These are phyloP conservation scores for Ceratocystis diversiconidia DNA, from an alignment of 2,329 filamentous ascomycete genomes.

Conservation along the genomic window DNA sequence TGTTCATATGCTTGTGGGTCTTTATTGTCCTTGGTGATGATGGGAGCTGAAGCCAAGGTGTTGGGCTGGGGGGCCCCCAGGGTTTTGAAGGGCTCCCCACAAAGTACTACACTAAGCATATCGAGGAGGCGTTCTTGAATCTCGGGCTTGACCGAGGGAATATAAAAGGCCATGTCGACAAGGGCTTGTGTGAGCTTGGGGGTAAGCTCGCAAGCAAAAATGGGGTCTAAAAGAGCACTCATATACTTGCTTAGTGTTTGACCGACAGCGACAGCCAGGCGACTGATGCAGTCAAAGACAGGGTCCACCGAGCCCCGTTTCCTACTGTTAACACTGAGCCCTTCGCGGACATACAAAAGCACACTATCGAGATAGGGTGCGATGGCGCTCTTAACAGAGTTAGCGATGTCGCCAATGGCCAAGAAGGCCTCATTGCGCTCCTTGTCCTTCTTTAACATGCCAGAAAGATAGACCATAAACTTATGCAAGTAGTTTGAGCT, in stretches of 20 bases:
- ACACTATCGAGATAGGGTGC: slow-evolving; percentile 91
- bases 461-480: slow-evolving; percentile 92
- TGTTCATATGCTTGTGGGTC: slow-evolving; percentile 70
- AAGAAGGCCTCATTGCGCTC: slow-evolving; percentile 89
- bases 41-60: slow-evolving; percentile 63
- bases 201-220: slow-evolving; percentile 90
- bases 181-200: slow-evolving; percentile 88
- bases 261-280: slow-evolving; percentile 84
- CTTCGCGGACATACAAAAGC: slow-evolving; percentile 83
- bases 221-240: slow-evolving; percentile 85
- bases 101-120: slow-evolving; percentile 86
- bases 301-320: slow-evolving; percentile 54
- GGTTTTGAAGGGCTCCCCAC: slow-evolving; percentile 80
- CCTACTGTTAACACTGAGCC: slow-evolving; percentile 64
- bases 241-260: slow-evolving; percentile 98
- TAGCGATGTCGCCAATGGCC: slow-evolving; percentile 90
- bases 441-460: slow-evolving; percentile 87
- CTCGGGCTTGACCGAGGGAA: slow-evolving; percentile 79
- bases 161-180: slow-evolving; percentile 98
- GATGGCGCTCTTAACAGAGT: slow-evolving; percentile 89
- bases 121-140: slow-evolving; percentile 91
- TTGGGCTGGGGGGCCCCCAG: slow-evolving; percentile 78
- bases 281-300: slow-evolving; percentile 95
- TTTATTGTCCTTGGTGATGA: slow-evolving; percentile 76
- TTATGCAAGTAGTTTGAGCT: slow-evolving; percentile 76